These are phyloP conservation scores for Brassica balearica DNA, from an alignment of 441 rosid species.

Conservation along the genomic window DNA sequence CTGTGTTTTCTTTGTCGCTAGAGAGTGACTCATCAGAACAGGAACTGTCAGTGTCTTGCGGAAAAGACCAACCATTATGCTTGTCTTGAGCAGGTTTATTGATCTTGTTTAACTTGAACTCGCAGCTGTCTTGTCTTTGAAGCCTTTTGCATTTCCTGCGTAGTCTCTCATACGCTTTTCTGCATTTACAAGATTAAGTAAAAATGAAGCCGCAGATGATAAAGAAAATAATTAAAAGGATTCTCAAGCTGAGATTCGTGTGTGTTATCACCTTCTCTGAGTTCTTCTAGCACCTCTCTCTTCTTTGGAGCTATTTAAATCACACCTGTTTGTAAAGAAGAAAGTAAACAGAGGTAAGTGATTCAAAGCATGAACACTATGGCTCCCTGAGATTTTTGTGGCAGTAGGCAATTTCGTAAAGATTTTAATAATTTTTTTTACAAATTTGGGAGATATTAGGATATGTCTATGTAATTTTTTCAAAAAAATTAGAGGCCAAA, in stretches of 20 bases:
- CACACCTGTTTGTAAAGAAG: conserved; percentile 4
- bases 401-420: too few species aligned
- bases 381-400: neutral
- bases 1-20: conserved; percentile 55
- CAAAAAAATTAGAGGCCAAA: too few species aligned
- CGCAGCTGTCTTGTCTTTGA: conserved; percentile 44
- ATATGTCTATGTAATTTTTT: too few species aligned
- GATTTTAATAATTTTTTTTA: too few species aligned
- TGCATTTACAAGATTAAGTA: conserved; percentile 41
- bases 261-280: conserved; percentile 62
- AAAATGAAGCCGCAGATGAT: neutral
- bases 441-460: too few species aligned
- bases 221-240: neutral
- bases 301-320: conserved; percentile 72
- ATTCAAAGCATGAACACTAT: neutral
- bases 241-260: neutral
- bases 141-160: conserved; percentile 63
- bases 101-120: conserved; percentile 46
- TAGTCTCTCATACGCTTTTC: conserved; percentile 78
- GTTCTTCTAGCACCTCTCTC: conserved; percentile 64
- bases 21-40: conserved; percentile 70
- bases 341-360: neutral
- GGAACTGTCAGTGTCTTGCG: conserved; percentile 52
- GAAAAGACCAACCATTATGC: conserved; percentile 41
- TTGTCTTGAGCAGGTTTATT: conserved; percentile 34